Evolutionary conservation across 371 early-diverging fungal genomes (phyloP).

Genomic region (Apophysomyces elegans): DNA sequence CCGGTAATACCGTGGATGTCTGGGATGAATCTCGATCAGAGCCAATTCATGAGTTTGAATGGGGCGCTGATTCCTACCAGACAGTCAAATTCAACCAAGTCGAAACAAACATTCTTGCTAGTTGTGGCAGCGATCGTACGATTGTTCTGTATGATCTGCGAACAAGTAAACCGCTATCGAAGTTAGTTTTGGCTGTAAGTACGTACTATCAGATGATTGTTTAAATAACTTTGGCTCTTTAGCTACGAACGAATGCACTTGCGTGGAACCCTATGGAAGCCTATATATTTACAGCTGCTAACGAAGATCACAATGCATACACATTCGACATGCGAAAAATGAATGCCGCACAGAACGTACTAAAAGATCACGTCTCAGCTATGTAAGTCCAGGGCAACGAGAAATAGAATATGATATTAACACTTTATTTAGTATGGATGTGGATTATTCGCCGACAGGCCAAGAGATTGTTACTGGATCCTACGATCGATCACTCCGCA

Average conservation of each 20-base stretch:
- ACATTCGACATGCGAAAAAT: slow-evolving; percentile 97
- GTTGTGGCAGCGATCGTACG: slow-evolving; percentile 91
- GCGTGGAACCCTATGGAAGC: slow-evolving; percentile 99
- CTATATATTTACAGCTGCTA: slow-evolving; percentile 91
- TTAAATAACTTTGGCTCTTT: slow-evolving; percentile 17
- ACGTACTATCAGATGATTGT: background rate
- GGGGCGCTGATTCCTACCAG: slow-evolving; percentile 95
- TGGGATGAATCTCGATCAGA: slow-evolving; percentile 93
- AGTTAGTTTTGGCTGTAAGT: slow-evolving; percentile 68
- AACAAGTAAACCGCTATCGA: slow-evolving; percentile 80
- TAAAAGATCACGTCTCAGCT: slow-evolving; percentile 97
- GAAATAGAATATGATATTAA: too few relatives aligned
- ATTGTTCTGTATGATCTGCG: slow-evolving; percentile 94
- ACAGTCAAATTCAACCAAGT: slow-evolving; percentile 94
- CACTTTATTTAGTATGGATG: slow-evolving; percentile 68
- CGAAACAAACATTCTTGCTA: slow-evolving; percentile 89
- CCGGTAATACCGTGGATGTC: slow-evolving; percentile 82
- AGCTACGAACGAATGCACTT: slow-evolving; percentile 89
- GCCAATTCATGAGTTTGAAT: slow-evolving; percentile 82
- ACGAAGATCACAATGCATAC: slow-evolving; percentile 97
- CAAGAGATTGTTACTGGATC: slow-evolving; percentile 95
- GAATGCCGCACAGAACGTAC: slow-evolving; percentile 79
- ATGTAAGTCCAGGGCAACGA: slow-evolving; percentile 60
- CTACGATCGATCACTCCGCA: slow-evolving; percentile 95
- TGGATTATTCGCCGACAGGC: slow-evolving; percentile 98